These are phyloP conservation scores for Penicillium crustosum DNA, from an alignment of 2,329 filamentous ascomycete species.

Conservation along the genomic window DNA sequence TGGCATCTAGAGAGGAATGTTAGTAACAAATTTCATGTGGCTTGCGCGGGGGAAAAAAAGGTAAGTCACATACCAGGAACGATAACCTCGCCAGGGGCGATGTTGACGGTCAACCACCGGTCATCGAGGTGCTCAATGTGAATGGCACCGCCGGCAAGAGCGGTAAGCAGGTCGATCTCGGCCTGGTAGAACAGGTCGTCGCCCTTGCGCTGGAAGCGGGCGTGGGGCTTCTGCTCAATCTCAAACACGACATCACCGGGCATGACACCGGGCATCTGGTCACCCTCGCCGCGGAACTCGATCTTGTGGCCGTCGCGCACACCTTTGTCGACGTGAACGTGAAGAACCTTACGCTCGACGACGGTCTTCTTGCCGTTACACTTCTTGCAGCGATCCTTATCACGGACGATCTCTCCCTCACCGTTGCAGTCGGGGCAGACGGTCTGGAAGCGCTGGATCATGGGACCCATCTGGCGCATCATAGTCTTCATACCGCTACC, in stretches of 20 bases:
- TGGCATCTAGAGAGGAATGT: constrained; percentile 60
- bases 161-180: constrained; percentile 93
- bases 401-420: constrained; percentile 93
- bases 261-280: constrained; percentile 89
- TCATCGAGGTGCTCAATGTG: constrained; percentile 97
- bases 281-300: constrained; percentile 94
- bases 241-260: constrained; percentile 97
- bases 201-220: constrained; percentile 91
- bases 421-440: constrained; percentile 98
- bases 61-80: constrained; percentile 68
- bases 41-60: background rate
- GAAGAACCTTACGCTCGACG: constrained; percentile 95
- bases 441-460: constrained; percentile 99
- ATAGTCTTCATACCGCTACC: constrained; percentile 99
- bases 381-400: constrained; percentile 96
- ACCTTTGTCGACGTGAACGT: constrained; percentile 95
- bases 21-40: constrained; percentile 2
- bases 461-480: constrained; percentile 99
- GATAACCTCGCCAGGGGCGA: constrained; percentile 92
- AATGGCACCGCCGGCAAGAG: constrained; percentile 85
- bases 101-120: constrained; percentile 90
- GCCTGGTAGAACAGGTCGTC: constrained; percentile 95
- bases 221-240: constrained; percentile 98
- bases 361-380: constrained; percentile 98
- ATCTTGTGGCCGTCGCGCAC: constrained; percentile 94